Conservation (phyloP, 2,329 filamentous ascomycete species). For the Pseudocercospora ulei region DNA sequence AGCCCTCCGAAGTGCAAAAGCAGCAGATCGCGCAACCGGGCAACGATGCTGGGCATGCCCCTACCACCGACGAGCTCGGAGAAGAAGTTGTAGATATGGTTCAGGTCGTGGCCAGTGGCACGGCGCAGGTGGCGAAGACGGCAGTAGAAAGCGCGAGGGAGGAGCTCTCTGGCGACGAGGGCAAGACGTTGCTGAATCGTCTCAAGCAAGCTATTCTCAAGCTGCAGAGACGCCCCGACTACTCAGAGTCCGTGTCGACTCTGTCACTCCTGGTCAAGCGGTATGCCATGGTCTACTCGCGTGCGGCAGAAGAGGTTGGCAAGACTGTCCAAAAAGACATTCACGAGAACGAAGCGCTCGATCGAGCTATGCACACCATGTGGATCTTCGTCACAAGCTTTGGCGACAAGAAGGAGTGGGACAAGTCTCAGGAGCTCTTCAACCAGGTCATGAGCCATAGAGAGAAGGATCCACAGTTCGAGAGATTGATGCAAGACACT, state of each 20-base stretch:
- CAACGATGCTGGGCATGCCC: conserved; percentile 43
- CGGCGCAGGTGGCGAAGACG: conserved; percentile 44
- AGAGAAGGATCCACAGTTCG: conserved; percentile 70
- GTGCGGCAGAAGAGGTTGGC: conserved; percentile 57
- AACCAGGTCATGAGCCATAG: conserved; percentile 63
- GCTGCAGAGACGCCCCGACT: conserved; percentile 67
- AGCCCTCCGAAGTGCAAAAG: conserved; percentile 56
- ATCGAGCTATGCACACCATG: conserved; percentile 66
- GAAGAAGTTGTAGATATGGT: conserved; percentile 39
- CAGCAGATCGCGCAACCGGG: conserved; percentile 46
- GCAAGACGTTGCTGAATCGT: conserved; percentile 60
- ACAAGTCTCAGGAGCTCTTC: conserved; percentile 59
- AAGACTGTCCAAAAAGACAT: conserved; percentile 60
- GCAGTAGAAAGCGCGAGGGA: conserved; percentile 62
- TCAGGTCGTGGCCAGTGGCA: conserved; percentile 41
- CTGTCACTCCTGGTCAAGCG: conserved; percentile 64
- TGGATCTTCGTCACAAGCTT: conserved; percentile 74
- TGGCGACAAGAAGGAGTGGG: conserved; percentile 64
- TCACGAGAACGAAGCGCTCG: conserved; percentile 61
- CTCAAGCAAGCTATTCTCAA: conserved; percentile 67
- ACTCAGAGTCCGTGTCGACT: conserved; percentile 74
- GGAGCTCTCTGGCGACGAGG: conserved; percentile 63
- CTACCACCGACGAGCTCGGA: conserved; percentile 54
- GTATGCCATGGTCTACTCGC: conserved; percentile 69
- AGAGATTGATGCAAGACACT: conserved; percentile 62